Base-by-base conservation (phyloP, 2,329 filamentous ascomycete species). In the Aureobasidium sp. region DNA sequence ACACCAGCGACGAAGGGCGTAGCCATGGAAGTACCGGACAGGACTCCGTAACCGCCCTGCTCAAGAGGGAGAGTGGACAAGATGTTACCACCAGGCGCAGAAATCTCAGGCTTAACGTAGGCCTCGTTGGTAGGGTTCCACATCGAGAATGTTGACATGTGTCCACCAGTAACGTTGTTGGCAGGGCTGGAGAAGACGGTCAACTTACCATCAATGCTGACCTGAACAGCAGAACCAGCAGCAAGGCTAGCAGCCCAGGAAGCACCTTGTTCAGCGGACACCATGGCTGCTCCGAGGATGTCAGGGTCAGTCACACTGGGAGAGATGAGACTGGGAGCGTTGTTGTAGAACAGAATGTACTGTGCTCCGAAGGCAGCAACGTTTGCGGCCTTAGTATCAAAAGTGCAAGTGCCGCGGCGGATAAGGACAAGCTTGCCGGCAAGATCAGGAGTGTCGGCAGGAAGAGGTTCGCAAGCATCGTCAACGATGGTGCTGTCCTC, bases 261-360 rank as follows among this genome's bases (percentile, higher is more conserved):
- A n/a, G 62, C 66, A 44, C 64, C 69, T 25, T 65, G 64, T 3
- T 67, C 67, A 2, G 67, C 66, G 15, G 69, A 68, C 6, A 68
- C 66, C 66, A 69, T 69, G 9, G 69, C 69, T 25, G 66, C 52
- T 44, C 62, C 67, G 7, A 63, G 37, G 22, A 68, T 62, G 17
- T 62, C 66, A 8, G 64, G 56, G 17, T 60, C 29, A 20, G 44
- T 51, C 11, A 60, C 34, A 29, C 57, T 60, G 5, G 57, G 20
- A 34, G 57, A 60, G 17, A 7, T 60, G 17, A 60, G 44, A 34
- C 57, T 37, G 3, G 57, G 57, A 1, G 41, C 57, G 20, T 68
- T 84, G 76, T 87, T 87, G 72, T 87, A 87, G 67, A 85, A 75
- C 66, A 88, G 72, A 60, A 88, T 72, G 65, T 86, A 85, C 68